Base-by-base conservation (phyloP, 192 early-diverging fungal species). In the Gaertneriomyces sp. region DNA sequence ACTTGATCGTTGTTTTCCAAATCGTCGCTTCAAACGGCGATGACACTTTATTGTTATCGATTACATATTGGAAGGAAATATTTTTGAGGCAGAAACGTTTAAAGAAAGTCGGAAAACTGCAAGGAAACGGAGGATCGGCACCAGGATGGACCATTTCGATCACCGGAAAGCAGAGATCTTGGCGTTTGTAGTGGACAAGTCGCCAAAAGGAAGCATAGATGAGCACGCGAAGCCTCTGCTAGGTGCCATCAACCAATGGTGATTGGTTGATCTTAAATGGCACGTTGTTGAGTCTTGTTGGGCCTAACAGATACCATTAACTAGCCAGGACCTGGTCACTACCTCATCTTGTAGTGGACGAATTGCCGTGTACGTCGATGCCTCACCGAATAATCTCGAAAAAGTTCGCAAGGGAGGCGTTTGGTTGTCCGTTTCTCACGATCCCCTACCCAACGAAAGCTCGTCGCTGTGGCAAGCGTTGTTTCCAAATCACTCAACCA, bases 371-470 rank as follows among this genome's bases (percentile, higher is more conserved):
- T 60, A 60, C 25, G 42, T 60, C 42, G 58, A 60, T n/a, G 58
- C 58, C n/a, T 33, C 14, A 14, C 58, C 39, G 43, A n/a, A 11
- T 3, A 60, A 33, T 39, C 33, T 56, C 39, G 16, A 56, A 56
- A 63, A 63, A 38, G 61, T 63, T 19, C 12, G n/a, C 14, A 63
- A 63, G 39, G 61, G 61, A 17, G 61, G 61, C 17, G 52, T 44
- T 4, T 63, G 61, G 61, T 39, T 51, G 16, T 53, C 14, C 25
- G 61, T 63, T 10, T 33, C 61, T 11, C 61, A 63, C 25, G 61
- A 52, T 39, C 44, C 44, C 10, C n/a, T 63, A 6, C 46, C 10
- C 9, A 63, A 14, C 20, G 42, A 45, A 60, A 44, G 40, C 12
- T 7, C 11, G n/a, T n/a, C 14, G 38, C 58, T 60, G 12, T 41